Conservation (phyloP, 768 basidiomycete species). For the Boletus vinaceobasis region DNA sequence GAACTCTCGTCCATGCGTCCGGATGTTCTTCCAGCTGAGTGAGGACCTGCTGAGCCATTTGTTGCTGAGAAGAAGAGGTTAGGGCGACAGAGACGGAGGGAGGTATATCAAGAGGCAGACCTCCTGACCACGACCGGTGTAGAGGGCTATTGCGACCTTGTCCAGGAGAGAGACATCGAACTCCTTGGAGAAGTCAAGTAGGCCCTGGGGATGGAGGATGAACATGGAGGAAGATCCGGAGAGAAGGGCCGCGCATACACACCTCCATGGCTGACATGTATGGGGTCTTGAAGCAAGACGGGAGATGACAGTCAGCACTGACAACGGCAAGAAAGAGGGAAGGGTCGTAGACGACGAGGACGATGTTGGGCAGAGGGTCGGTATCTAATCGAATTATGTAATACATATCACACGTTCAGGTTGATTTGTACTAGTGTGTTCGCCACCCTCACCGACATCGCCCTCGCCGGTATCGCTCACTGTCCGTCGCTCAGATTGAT, state of each 20-base stretch:
- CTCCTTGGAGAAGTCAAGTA: constrained; percentile 91
- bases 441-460: background rate
- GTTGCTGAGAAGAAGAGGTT: constrained; percentile 60
- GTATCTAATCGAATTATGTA: constrained; percentile 35
- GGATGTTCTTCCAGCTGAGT: constrained; percentile 96
- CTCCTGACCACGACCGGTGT: constrained; percentile 79
- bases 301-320: constrained; percentile 1
- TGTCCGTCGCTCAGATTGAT: background rate
- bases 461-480: background rate
- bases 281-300: constrained; percentile 3
- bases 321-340: constrained; percentile 10
- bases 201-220: constrained; percentile 46
- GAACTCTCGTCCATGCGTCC: constrained; percentile 96
- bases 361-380: constrained; percentile 35
- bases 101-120: constrained; percentile 41
- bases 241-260: constrained; percentile 4
- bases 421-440: background rate
- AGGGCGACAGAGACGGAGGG: background rate
- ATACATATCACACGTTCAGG: constrained; percentile 24
- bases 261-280: constrained; percentile 38
- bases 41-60: constrained; percentile 88
- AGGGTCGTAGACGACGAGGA: constrained; percentile 18
- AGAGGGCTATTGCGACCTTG: constrained; percentile 90
- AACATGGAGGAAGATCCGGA: constrained; percentile 3
- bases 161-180: constrained; percentile 93